Percentiles rank a stretch among this genome's conserved stretches.
phyloP scores from a whole-genome alignment of 192 early-diverging fungal genomes.

The Backusella mclennaniae region DNA sequence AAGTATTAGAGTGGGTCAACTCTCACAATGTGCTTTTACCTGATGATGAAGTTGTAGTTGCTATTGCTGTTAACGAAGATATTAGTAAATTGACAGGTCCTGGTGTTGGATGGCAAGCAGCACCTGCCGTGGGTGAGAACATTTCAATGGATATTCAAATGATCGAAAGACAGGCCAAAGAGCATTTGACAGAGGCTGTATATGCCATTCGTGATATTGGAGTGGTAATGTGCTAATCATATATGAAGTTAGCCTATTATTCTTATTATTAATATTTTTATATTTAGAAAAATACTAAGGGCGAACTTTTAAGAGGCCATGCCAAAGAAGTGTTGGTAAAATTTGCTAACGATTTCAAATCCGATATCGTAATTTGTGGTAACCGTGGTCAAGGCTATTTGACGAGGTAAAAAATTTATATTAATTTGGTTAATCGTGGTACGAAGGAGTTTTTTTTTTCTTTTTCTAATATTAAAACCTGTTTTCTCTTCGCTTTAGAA shows the following conservation, averaged over 20 bases:
- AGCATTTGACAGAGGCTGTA: background rate
- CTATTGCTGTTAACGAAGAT: background rate
- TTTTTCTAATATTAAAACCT: background rate
- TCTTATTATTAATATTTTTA: background rate
- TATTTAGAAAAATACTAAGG: background rate
- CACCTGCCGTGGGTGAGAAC: background rate
- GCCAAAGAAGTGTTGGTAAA: background rate
- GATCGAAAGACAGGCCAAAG: background rate
- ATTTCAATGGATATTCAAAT: background rate
- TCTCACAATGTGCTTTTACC: constrained; percentile 3
- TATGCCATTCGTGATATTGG: background rate
- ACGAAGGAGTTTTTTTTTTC: background rate
- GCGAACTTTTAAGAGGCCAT: background rate
- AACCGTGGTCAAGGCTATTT: constrained; percentile 3
- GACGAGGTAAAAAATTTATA: background rate
- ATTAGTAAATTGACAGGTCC: background rate
- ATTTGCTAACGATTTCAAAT: background rate
- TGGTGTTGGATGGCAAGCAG: background rate
- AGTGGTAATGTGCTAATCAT: background rate
- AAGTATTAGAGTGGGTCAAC: constrained; percentile 3
- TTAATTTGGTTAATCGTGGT: background rate
- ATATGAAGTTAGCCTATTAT: background rate
- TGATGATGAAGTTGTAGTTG: background rate
- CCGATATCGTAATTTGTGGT: constrained; percentile 8
- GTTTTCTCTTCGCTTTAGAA: background rate